These are phyloP conservation scores for Colletotrichum tropicale DNA, from an alignment of 2,329 filamentous ascomycete genomes.

Conservation along the genomic window DNA sequence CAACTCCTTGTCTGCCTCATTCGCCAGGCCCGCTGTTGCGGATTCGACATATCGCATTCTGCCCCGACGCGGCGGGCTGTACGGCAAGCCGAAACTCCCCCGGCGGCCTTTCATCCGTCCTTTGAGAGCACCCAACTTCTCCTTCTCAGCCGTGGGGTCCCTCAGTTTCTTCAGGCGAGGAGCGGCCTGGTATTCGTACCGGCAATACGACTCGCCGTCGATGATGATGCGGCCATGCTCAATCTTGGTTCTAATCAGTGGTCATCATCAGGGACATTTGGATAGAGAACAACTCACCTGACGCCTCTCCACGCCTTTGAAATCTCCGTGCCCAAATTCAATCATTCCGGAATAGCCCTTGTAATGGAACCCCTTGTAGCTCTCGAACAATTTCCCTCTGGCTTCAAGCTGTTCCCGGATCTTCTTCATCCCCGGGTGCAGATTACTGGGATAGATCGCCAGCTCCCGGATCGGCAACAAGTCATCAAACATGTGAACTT, in stretches of 20 bases:
- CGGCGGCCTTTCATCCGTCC: neutral
- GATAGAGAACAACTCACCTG: rapidly evolving
- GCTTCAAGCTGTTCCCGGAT: neutral
- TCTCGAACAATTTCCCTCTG: rapidly evolving
- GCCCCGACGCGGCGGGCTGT: neutral
- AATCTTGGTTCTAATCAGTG: neutral
- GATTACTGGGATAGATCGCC: neutral
- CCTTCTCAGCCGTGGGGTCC: neutral
- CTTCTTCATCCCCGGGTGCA: neutral
- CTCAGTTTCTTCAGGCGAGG: neutral
- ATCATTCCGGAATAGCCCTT: neutral
- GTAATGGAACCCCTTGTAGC: neutral
- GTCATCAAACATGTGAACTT: neutral
- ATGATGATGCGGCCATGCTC: neutral
- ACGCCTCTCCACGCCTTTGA: neutral
- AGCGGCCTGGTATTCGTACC: neutral
- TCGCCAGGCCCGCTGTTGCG: neutral
- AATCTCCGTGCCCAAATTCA: neutral
- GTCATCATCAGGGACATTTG: neutral
- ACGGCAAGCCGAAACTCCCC: neutral
- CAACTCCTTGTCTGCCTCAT: neutral
- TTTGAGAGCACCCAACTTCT: neutral
- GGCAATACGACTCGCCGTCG: neutral
- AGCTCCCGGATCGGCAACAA: neutral
- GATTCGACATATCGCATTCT: neutral